Percentiles rank a stretch among this genome's conserved stretches.
Conservation (phyloP, 164 flowering plant genomes). For the Nymphaea colorata region DNA sequence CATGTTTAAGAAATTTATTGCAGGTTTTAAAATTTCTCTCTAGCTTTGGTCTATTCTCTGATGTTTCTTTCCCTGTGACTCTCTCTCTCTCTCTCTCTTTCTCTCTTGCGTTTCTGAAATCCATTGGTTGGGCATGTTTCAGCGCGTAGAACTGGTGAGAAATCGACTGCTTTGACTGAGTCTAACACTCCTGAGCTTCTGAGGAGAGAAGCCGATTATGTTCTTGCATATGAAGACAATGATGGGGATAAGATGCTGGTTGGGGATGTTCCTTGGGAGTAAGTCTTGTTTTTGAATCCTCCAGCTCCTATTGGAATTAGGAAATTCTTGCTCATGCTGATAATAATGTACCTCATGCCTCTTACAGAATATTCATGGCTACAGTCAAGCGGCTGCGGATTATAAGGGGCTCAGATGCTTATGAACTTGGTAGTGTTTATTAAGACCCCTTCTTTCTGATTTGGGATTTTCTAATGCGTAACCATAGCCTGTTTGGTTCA, state of each 20-base stretch:
- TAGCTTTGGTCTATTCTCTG: not conserved
- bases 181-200: not conserved
- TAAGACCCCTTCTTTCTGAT: not conserved
- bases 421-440: conserved; percentile 4
- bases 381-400: conserved; percentile 13
- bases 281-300: not conserved
- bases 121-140: not conserved
- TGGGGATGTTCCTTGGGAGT: conserved; percentile 19
- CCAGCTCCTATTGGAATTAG: not conserved
- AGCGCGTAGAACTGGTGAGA: not conserved
- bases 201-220: not conserved
- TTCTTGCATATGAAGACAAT: conserved; percentile 9
- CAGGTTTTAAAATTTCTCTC: not conserved
- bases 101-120: not conserved
- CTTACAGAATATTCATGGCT: conserved; percentile 10
- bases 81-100: too few species aligned
- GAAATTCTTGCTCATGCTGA: not conserved
- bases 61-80: too few species aligned
- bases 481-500: not conserved
- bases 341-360: not conserved
- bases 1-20: not conserved
- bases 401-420: conserved; percentile 11
- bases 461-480: not conserved
- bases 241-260: conserved; percentile 16
- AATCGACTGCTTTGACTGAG: not conserved